Base-by-base conservation (phyloP, 352 stramenopile genomes). In the Peronospora destructor region DNA sequence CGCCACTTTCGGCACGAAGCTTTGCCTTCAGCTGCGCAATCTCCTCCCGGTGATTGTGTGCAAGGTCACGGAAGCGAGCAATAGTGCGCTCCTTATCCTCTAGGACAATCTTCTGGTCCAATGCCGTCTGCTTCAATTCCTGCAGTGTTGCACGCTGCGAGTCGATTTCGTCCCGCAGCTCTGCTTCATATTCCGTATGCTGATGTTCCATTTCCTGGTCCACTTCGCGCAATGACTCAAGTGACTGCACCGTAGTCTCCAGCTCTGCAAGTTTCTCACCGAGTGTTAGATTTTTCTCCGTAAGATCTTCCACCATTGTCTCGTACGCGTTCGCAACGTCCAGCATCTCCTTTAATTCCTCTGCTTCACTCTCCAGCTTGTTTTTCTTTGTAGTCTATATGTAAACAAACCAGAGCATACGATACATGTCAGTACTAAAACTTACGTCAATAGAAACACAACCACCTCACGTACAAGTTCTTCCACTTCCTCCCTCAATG, bases 141-240 rank as follows among this genome's bases (percentile, higher is more conserved):
- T 80, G 65, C 6, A 87, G 39, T 11, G 67, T 59, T 30, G 49
- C 56, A 33, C 73, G 74, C 17, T 87, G 67, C 2, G 66, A 60
- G 21, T 87, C 77, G 9, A 93, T 84, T 43, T 95, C 83, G 6
- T 57, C 48, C 1, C 70, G 70, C 3, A 95, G 65, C 50, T 93
- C 78, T 6, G 76, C 76, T 34, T 91, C 82, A 37, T 89, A 87
- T 38, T 93, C 76, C 14, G 61, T 76, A 44, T 93, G 82, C 46
- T 95, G 84, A 51, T 95, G 82, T 57, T 95, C 84, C 66, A 95
- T 86, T 58, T 95, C 84, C 44, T 95, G 82, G 16, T 76, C 81
- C 59, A 95, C 71, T 33, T 93, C 82, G 23, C 85, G 84, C 21
- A 95, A 57, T 1, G 76, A 78, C 42, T 95, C 84, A 14, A 92